Evolutionary conservation across 345 rosid species (phyloP), one percentile per base, ranked within the genome.

Genomic region (Cochlearia excelsa): DNA sequence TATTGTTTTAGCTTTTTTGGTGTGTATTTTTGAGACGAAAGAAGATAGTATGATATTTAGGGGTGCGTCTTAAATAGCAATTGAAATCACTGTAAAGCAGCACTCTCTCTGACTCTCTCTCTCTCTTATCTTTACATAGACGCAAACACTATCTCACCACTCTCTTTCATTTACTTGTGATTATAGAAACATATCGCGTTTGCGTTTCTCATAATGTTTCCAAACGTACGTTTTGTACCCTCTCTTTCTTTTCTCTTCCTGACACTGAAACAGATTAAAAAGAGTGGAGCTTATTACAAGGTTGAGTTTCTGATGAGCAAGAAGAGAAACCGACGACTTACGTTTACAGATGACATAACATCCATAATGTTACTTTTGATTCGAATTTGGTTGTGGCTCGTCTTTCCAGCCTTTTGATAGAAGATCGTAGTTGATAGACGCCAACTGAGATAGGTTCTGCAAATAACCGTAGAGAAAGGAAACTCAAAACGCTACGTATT

Each of bases 341-440:
- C 90, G 85, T 90, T 79, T 87, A 87, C 97, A 87, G 3, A 30
- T 34, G 54, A 41, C 30, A 42, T 11, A 38, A 35, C 52, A 59
- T 53, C 60, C 59, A 46, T 2, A 4, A 42, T 61, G 52, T 38
- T 67, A 64, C 68, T 79, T 85, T 57, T 72, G 55, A 56, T 68
- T 76, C 29, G 83, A 69, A 56, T 82, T 80, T 51, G 72, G 55
- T 1, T 79, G 79, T 40, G 75, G 81, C 44, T 85, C 93, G 34
- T 94, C 99, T 81, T 87, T 94, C 86, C 78, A 90, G 55, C 97
- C 99, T 78, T 90, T 90, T 1, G 99, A 87, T 51, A 94, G 86
- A 75, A 94, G 86, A 78, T 94, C 97, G 27, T 87, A 90, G 84
- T 94, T 94, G 80, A 94, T 94, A 8, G 96, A 94, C 54, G 97